phyloP scores from a whole-genome alignment of 2,329 filamentous ascomycete genomes.

The Thelonectria rubi region DNA sequence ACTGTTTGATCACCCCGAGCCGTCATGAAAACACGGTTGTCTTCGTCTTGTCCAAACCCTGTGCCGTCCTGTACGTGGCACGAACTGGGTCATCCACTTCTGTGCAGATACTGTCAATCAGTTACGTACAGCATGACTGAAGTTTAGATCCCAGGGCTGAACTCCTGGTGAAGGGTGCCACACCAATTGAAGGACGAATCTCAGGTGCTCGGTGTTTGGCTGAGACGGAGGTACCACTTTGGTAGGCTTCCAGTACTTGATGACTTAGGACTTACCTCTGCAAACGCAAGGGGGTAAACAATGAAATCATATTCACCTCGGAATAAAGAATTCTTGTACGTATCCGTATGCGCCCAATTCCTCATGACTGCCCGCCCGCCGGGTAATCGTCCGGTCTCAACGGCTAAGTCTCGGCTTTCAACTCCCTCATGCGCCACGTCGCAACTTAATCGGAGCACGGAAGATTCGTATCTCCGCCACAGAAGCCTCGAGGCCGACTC shows the following conservation, averaged over 20 bases:
- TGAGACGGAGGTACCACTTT: no score
- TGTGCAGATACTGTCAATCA: background rate
- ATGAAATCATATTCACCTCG: no score
- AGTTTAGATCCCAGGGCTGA: background rate
- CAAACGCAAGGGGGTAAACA: no score
- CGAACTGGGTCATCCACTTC: conserved; percentile 2
- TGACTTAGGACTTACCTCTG: no score
- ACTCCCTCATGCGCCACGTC: conserved; percentile 9
- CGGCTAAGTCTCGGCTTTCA: conserved; percentile 24
- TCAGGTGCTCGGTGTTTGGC: background rate
- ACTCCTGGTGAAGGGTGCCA: background rate
- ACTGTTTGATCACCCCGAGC: background rate
- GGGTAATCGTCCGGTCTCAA: conserved; percentile 1
- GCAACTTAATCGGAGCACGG: conserved; percentile 22
- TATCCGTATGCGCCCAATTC: no score
- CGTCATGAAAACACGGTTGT: background rate
- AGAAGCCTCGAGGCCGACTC: conserved; percentile 30
- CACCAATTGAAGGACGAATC: background rate
- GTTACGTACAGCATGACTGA: background rate
- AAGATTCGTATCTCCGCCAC: conserved; percentile 33
- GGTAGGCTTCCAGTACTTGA: no score
- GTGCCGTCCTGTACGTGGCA: background rate
- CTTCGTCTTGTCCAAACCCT: no score
- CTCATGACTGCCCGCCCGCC: background rate
- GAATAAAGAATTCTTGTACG: background rate